Evolutionary conservation across 2,329 filamentous ascomycete genomes (phyloP).

Genomic region (Fusarium sp.): DNA sequence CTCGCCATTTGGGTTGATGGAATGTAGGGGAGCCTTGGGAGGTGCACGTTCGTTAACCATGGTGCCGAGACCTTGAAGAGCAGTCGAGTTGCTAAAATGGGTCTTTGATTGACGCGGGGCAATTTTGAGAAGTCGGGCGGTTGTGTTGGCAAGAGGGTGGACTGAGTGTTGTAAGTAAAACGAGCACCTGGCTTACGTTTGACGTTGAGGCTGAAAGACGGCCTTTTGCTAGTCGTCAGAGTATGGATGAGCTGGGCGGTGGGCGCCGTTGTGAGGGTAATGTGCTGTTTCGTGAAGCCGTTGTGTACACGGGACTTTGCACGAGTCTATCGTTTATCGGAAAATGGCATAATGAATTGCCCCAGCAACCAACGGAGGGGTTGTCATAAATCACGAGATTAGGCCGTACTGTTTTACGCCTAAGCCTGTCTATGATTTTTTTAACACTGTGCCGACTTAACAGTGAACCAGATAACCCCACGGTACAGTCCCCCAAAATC

Average conservation of each 20-base stretch:
- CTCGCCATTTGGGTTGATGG: conserved; percentile 51
- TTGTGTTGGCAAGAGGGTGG: conserved; percentile 29
- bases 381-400: neutral
- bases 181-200: conserved; percentile 29
- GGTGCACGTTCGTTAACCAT: conserved; percentile 64
- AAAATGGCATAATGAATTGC: conserved; percentile 45
- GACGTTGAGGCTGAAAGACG: neutral
- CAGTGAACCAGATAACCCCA: conserved; percentile 31
- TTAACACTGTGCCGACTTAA: neutral
- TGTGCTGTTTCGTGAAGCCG: conserved; percentile 33
- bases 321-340: conserved; percentile 23
- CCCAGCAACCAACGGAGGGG: conserved; percentile 40
- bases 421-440: neutral
- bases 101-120: conserved; percentile 20
- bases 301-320: conserved; percentile 32
- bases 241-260: conserved; percentile 23
- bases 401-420: no score
- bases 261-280: conserved; percentile 24
- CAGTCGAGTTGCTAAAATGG: conserved; percentile 18
- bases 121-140: conserved; percentile 34
- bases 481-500: neutral
- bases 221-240: conserved; percentile 9
- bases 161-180: conserved; percentile 42
- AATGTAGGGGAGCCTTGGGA: conserved; percentile 58
- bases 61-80: conserved; percentile 38